phyloP scores from a whole-genome alignment of 2,329 filamentous ascomycete species.

The Colletotrichum sp. region DNA sequence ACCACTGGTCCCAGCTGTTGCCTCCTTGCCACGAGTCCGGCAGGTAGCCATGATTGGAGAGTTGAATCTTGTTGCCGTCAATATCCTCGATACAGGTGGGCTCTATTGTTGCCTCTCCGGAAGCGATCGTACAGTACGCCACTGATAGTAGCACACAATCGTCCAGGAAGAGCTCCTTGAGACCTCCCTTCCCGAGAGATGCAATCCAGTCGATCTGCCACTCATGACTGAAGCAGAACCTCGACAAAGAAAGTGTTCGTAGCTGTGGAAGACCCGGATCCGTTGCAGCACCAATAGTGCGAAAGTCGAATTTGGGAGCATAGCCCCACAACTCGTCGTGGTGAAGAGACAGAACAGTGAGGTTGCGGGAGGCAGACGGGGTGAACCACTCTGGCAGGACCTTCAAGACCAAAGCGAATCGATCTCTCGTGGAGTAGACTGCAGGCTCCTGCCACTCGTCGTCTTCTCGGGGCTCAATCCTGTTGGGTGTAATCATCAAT shows the following conservation, averaged over 20 bases:
- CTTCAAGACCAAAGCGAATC: slow-evolving; percentile 11
- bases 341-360: slow-evolving; percentile 44
- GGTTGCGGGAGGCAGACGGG: slow-evolving; percentile 10
- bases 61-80: neutral
- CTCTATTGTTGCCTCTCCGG: neutral
- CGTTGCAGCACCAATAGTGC: neutral
- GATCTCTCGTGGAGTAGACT: neutral
- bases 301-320: slow-evolving; percentile 41
- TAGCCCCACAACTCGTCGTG: slow-evolving; percentile 42
- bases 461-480: neutral
- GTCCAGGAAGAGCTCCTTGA: slow-evolving; percentile 47
- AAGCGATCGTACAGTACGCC: neutral
- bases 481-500: neutral
- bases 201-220: slow-evolving; percentile 53
- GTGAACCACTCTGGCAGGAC: slow-evolving; percentile 29
- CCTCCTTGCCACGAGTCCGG: neutral
- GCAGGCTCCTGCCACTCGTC: neutral
- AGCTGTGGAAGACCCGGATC: slow-evolving; percentile 38
- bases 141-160: slow-evolving; percentile 32
- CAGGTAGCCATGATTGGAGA: neutral
- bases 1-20: neutral
- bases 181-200: slow-evolving; percentile 37
- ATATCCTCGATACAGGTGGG: neutral
- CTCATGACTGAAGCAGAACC: slow-evolving; percentile 46
- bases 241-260: slow-evolving; percentile 41